Conservation (phyloP, 306 rosid species). For the Pachyrhizus erosus region DNA sequence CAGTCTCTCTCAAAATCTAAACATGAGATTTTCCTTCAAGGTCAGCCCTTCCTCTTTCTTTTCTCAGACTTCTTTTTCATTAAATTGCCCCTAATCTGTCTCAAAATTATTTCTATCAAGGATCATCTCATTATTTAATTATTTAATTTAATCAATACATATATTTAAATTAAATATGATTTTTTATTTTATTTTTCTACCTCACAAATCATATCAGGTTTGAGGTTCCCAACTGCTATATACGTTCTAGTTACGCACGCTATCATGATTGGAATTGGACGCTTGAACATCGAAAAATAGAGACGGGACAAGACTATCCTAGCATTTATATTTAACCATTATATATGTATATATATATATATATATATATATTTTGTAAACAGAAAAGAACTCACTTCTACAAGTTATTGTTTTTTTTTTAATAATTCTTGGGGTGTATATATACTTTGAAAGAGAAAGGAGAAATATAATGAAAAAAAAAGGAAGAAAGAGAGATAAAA, state of each 20-base stretch:
- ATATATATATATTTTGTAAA: neutral
- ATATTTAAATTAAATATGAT: neutral
- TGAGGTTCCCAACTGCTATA: constrained; percentile 31
- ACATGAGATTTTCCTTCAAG: constrained; percentile 58
- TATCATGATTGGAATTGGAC: constrained; percentile 51
- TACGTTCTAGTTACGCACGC: constrained; percentile 71
- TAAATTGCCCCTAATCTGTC: neutral
- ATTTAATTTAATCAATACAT: neutral
- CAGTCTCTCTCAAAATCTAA: constrained; percentile 61
- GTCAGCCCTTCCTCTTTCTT: constrained; percentile 46
- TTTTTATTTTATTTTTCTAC: neutral
- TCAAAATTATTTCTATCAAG: neutral
- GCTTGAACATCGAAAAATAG: constrained; percentile 30
- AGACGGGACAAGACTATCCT: constrained; percentile 18
- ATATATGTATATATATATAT: too few species aligned
- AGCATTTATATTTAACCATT: neutral
- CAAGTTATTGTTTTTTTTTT: neutral
- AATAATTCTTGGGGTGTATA: neutral
- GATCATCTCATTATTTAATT: neutral
- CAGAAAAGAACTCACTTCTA: neutral
- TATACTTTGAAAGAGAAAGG: neutral
- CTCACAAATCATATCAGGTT: constrained; percentile 13
- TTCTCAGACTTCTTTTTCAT: neutral
- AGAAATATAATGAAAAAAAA: neutral
- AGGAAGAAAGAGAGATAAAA: neutral